Evolutionary conservation across 306 rosid genomes (phyloP).

Genomic region (Acacia confusa): DNA sequence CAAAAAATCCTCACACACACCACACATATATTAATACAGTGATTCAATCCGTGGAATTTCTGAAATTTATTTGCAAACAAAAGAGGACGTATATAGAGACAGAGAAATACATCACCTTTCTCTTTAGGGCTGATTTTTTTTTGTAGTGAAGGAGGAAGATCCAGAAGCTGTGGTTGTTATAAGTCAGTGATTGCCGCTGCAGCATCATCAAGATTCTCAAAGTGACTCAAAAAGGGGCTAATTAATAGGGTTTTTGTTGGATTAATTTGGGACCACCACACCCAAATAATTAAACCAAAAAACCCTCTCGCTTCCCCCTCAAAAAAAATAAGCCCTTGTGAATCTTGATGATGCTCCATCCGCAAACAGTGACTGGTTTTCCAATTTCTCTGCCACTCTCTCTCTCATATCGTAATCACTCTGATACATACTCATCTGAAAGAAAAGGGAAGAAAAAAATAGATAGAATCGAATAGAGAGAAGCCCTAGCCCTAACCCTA

Average conservation of each 20-base stretch:
- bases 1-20: not conserved
- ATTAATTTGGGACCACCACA: conserved; percentile 21
- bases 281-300: conserved; percentile 11
- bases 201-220: conserved; percentile 98
- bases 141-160: conserved; percentile 10
- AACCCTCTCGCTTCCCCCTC: not conserved
- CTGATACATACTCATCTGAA: not conserved
- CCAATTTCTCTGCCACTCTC: conserved; percentile 4
- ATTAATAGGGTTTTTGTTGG: conserved; percentile 13
- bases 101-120: conserved; percentile 18
- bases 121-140: not conserved
- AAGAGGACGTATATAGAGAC: too few relatives aligned
- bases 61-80: not conserved
- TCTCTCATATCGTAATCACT: not conserved
- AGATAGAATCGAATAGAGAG: not conserved
- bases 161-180: conserved; percentile 6
- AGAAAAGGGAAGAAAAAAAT: not conserved
- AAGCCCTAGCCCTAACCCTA: conserved; percentile 55
- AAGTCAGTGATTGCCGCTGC: conserved; percentile 76
- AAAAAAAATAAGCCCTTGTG: conserved; percentile 41
- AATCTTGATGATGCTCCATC: conserved; percentile 94
- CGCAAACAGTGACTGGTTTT: conserved; percentile 46
- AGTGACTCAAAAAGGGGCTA: conserved; percentile 6
- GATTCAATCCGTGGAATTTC: not conserved
- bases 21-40: too few relatives aligned